Evolutionary conservation across 306 rosid species (phyloP).

Genomic region (Cicer bijugum): DNA sequence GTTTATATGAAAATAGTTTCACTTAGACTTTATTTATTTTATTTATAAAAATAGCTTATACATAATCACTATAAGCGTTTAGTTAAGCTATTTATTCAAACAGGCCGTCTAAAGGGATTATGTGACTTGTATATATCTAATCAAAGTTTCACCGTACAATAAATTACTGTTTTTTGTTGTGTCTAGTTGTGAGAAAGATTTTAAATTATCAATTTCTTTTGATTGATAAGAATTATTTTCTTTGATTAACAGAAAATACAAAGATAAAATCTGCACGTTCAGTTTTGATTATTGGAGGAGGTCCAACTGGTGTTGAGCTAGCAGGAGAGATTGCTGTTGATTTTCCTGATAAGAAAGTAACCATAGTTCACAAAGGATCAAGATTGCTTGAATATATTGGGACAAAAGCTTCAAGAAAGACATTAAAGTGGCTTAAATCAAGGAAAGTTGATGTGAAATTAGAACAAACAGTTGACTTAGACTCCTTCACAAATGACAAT

Average conservation of each 20-base stretch:
- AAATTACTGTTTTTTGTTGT: background rate
- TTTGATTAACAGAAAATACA: constrained; percentile 53
- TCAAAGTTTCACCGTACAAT: constrained; percentile 18
- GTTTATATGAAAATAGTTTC: too few species aligned
- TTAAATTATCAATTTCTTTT: constrained; percentile 17
- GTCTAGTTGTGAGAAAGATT: background rate
- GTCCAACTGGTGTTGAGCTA: constrained; percentile 93
- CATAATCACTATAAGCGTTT: too few species aligned
- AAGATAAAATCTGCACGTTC: constrained; percentile 73
- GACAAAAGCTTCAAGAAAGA: constrained; percentile 66
- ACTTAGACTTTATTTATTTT: too few species aligned
- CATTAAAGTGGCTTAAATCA: constrained; percentile 65
- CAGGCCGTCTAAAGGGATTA: background rate
- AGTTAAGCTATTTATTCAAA: too few species aligned
- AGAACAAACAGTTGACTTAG: constrained; percentile 60
- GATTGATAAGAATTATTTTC: background rate
- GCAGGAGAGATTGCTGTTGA: constrained; percentile 82
- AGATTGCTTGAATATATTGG: constrained; percentile 83
- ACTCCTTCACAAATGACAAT: constrained; percentile 43
- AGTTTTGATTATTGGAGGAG: constrained; percentile 82
- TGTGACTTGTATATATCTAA: background rate
- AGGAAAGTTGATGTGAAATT: constrained; percentile 71
- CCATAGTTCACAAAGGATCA: constrained; percentile 75
- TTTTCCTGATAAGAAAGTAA: constrained; percentile 71
- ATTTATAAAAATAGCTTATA: too few species aligned